These are phyloP conservation scores for Claviceps pazoutovae DNA, from an alignment of 2,329 filamentous ascomycete genomes.

Conservation along the genomic window DNA sequence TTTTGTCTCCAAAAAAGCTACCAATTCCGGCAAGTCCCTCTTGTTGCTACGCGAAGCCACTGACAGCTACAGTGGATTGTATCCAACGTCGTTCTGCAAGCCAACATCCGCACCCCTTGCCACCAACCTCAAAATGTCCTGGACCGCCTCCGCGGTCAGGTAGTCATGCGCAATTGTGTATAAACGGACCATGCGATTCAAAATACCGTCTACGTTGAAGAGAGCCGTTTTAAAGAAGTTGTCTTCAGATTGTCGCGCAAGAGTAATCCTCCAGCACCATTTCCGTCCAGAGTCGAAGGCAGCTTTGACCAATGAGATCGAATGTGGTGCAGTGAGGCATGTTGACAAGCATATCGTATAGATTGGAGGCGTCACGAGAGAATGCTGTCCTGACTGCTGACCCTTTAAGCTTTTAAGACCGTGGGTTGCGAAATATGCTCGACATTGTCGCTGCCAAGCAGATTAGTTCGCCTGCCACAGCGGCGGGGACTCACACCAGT, in stretches of 20 bases:
- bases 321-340: not conserved
- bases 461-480: not conserved
- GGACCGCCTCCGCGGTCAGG: not conserved
- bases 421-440: not conserved
- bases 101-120: not conserved
- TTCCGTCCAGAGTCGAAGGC: not conserved
- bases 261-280: not conserved
- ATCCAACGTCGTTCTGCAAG: not conserved
- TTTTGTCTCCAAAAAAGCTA: not conserved
- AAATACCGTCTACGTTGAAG: not conserved
- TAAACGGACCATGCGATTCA: not conserved
- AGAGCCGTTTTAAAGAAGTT: not conserved
- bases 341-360: not conserved
- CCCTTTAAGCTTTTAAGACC: not conserved
- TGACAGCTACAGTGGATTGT: not conserved
- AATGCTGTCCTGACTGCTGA: not conserved
- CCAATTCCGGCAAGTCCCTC: not conserved
- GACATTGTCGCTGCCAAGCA: not conserved
- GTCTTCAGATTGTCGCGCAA: not conserved
- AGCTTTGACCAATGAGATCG: not conserved
- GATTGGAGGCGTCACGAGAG: not conserved
- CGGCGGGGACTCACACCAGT: not conserved
- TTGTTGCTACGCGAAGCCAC: accelerated
- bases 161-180: not conserved
- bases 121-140: not conserved